These are phyloP conservation scores for Irpex sp. DNA, from an alignment of 1,284 basidiomycete species.

Conservation along the genomic window DNA sequence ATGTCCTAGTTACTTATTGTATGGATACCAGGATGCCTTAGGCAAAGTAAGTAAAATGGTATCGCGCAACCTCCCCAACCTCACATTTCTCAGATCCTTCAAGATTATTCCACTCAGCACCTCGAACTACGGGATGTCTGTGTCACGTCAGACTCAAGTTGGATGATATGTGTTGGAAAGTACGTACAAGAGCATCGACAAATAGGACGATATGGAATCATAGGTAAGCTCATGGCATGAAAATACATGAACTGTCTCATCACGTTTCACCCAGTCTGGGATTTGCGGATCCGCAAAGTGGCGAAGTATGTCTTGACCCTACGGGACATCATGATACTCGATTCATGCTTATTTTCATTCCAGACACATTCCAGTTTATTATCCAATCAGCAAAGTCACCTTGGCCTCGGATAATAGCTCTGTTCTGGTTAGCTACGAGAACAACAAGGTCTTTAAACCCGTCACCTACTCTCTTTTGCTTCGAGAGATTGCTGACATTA, in stretches of 20 bases:
- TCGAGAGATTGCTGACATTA: neutral
- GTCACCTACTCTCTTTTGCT: no score
- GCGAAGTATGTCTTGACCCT: conserved; percentile 9
- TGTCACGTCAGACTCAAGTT: neutral
- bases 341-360: no score
- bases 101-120: neutral
- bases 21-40: neutral
- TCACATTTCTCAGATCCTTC: neutral
- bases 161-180: conserved; percentile 13
- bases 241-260: no score
- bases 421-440: conserved; percentile 78
- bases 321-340: neutral
- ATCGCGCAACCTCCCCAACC: no score
- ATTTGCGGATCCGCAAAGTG: conserved; percentile 4
- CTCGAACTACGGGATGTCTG: neutral
- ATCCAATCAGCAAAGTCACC: conserved; percentile 80
- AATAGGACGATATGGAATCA: conserved; percentile 5
- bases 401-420: conserved; percentile 65
- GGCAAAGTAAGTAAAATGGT: no score
- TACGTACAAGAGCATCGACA: neutral
- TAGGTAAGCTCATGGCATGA: neutral
- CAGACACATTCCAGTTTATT: conserved; percentile 80
- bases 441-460: conserved; percentile 77
- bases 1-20: no score
- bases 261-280: conserved; percentile 10